Conservation (phyloP, 164 flowering plant species). For the Chloranthus sessilifolius region DNA sequence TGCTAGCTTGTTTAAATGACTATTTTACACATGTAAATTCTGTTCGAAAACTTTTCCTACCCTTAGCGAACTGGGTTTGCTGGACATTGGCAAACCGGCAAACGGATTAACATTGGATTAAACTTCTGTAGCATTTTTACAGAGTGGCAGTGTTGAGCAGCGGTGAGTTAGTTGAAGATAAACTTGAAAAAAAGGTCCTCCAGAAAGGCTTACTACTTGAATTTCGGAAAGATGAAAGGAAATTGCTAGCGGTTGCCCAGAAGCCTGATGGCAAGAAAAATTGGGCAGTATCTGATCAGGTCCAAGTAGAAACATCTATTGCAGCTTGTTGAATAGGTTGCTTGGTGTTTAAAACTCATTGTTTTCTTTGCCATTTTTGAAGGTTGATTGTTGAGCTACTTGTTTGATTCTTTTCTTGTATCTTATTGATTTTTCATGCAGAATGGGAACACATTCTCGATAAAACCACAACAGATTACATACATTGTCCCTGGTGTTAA, state of each 20-base stretch:
- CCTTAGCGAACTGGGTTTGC: too few species aligned
- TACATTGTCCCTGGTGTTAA: conserved; percentile 80
- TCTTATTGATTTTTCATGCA: conserved; percentile 21
- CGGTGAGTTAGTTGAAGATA: conserved; percentile 48
- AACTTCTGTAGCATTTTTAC: too few species aligned
- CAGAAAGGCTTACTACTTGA: conserved; percentile 66
- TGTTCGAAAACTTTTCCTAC: too few species aligned
- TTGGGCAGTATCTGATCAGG: conserved; percentile 98
- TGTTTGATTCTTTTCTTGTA: conserved; percentile 5
- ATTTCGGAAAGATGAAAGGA: conserved; percentile 82
- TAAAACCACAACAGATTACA: conserved; percentile 90
- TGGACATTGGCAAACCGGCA: too few species aligned
- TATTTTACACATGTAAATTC: too few species aligned
- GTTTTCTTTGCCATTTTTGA: neutral
- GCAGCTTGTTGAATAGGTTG: conserved; percentile 37
- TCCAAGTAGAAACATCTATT: conserved; percentile 38
- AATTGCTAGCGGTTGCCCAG: conserved; percentile 79
- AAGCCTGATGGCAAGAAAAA: conserved; percentile 95
- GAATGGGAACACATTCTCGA: conserved; percentile 80
- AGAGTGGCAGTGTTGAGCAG: conserved; percentile 39
- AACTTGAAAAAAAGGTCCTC: conserved; percentile 43
- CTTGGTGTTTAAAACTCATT: conserved; percentile 30
- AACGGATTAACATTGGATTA: too few species aligned
- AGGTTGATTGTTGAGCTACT: conserved; percentile 5
- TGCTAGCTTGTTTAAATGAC: too few species aligned